Evolutionary conservation across 1,139 yeast genomes (phyloP).

Genomic region (Williopsis jadinii): DNA sequence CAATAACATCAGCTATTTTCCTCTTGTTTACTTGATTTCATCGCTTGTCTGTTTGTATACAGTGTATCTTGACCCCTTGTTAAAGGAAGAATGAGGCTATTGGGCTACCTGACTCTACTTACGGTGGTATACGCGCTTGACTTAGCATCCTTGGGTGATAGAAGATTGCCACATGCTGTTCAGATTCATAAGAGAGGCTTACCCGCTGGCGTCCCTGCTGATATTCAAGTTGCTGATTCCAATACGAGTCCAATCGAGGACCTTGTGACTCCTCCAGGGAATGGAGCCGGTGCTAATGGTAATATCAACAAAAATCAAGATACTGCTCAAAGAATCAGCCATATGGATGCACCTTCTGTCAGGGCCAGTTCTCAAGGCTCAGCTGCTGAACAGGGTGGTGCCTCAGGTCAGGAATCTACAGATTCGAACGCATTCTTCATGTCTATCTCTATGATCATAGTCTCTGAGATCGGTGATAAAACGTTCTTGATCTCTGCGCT

Average conservation of each 20-base stretch:
- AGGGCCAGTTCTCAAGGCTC: neutral
- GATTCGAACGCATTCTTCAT: constrained; percentile 42
- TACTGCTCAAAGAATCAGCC: neutral
- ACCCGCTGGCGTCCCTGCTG: constrained; percentile 4
- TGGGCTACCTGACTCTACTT: neutral
- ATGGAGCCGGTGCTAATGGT: constrained; percentile 1
- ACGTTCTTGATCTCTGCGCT: constrained; percentile 94
- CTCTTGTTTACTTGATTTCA: too few species aligned
- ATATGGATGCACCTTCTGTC: neutral
- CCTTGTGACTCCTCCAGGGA: neutral
- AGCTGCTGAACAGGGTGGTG: neutral
- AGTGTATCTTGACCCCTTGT: too few species aligned
- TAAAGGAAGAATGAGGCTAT: neutral
- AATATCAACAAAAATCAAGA: neutral
- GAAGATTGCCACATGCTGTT: constrained; percentile 1
- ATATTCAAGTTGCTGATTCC: constrained; percentile 7
- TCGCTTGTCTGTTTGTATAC: too few species aligned
- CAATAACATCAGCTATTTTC: too few species aligned
- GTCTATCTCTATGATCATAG: constrained; percentile 80
- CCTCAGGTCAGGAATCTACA: neutral
- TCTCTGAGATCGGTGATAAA: constrained; percentile 95
- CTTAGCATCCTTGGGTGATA: neutral
- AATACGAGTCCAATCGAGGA: constrained; percentile 9
- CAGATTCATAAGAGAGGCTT: neutral
- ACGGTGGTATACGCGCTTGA: neutral